Evolutionary conservation across 1,284 basidiomycete species (phyloP).

Genomic region (Fomitiporia mediterranea): DNA sequence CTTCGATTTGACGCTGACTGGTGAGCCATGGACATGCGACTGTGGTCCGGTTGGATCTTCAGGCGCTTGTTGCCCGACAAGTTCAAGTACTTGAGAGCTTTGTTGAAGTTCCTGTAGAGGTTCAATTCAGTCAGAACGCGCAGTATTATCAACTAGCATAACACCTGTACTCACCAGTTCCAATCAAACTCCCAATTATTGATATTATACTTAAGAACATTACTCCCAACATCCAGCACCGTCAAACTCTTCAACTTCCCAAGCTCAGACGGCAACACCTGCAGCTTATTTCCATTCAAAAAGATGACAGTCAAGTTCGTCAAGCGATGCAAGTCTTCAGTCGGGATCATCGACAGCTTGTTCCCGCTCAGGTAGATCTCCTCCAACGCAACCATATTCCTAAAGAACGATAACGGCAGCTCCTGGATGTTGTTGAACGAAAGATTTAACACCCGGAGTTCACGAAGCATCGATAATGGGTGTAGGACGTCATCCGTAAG

Average conservation of each 20-base stretch:
- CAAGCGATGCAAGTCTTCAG: slow-evolving; percentile 78
- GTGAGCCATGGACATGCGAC: slow-evolving; percentile 19
- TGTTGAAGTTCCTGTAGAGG: slow-evolving; percentile 88
- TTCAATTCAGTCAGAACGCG: background rate
- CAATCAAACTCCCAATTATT: slow-evolving; percentile 99
- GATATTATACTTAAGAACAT: slow-evolving; percentile 95
- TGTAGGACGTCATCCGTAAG: slow-evolving; percentile 81
- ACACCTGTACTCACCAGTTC: slow-evolving; percentile 86
- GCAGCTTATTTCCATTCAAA: slow-evolving; percentile 92
- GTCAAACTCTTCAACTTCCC: slow-evolving; percentile 78
- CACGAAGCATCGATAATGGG: slow-evolving; percentile 68
- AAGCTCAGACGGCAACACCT: slow-evolving; percentile 89
- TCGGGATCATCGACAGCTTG: slow-evolving; percentile 84
- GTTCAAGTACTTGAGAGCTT: slow-evolving; percentile 87
- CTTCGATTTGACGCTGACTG: slow-evolving; percentile 36
- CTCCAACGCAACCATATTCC: slow-evolving; percentile 64
- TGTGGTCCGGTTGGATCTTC: slow-evolving; percentile 71
- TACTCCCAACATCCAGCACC: slow-evolving; percentile 92
- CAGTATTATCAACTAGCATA: background rate
- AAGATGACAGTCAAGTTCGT: slow-evolving; percentile 72
- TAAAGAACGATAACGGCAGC: slow-evolving; percentile 75
- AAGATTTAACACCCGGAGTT: slow-evolving; percentile 83
- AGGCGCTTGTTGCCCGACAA: slow-evolving; percentile 84
- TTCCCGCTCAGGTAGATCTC: slow-evolving; percentile 95
- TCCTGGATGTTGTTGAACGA: slow-evolving; percentile 97